Percentiles rank a stretch among this genome's conserved stretches.
phyloP scores from a whole-genome alignment of 2,329 filamentous ascomycete species.

The Pyrenophora tritici-repentis region DNA sequence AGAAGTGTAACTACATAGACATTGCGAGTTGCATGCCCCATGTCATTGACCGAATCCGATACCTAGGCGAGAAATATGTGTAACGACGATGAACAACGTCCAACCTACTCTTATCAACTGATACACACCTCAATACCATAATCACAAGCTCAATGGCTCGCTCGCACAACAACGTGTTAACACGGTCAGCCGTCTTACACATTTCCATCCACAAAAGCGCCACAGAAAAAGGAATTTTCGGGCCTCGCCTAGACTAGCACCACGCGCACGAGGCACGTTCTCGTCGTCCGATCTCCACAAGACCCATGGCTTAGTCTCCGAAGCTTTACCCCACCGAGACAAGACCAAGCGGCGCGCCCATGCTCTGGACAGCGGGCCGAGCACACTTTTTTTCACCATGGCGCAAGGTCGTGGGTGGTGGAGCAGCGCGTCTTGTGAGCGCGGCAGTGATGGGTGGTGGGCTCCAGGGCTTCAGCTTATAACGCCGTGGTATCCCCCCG shows the following conservation, averaged over 20 bases:
- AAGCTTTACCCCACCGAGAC: slow-evolving; percentile 20
- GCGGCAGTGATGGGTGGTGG: not conserved
- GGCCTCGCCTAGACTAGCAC: slow-evolving; percentile 30
- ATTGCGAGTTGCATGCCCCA: too few species aligned
- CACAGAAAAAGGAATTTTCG: slow-evolving; percentile 30
- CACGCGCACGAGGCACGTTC: slow-evolving; percentile 17
- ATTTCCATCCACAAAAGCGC: not conserved
- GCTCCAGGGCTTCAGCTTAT: slow-evolving; percentile 13
- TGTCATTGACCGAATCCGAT: too few species aligned
- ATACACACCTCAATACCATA: too few species aligned
- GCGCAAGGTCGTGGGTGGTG: slow-evolving; percentile 11
- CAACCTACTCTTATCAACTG: not conserved
- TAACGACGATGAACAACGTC: too few species aligned
- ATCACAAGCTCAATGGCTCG: too few species aligned
- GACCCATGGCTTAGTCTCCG: slow-evolving; percentile 14
- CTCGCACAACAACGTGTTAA: too few species aligned
- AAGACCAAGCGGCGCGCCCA: slow-evolving; percentile 12
- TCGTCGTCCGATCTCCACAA: slow-evolving; percentile 5
- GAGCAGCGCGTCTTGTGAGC: slow-evolving; percentile 5
- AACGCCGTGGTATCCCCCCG: slow-evolving; percentile 26
- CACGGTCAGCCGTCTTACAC: slow-evolving; percentile 3
- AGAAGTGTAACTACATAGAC: too few species aligned
- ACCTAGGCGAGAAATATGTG: too few species aligned
- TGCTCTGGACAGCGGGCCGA: slow-evolving; percentile 23
- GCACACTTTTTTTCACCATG: slow-evolving; percentile 27